These are phyloP conservation scores for Aspergillus hiratsukae DNA, from an alignment of 2,329 filamentous ascomycete species.

Conservation along the genomic window DNA sequence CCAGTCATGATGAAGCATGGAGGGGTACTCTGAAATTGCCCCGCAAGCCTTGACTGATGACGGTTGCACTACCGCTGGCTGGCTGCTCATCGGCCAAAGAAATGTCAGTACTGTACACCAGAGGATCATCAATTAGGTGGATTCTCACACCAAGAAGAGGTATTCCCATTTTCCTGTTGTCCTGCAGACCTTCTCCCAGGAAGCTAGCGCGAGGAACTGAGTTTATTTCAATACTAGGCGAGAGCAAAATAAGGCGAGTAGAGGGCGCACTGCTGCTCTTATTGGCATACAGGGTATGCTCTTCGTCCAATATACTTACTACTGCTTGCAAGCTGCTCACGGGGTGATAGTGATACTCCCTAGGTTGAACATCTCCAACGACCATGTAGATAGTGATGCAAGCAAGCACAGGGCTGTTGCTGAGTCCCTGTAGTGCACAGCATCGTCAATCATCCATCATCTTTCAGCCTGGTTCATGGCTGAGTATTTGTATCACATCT, in stretches of 20 bases:
- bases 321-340: neutral
- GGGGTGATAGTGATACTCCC: neutral
- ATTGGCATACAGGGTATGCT: neutral
- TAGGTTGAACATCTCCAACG: neutral
- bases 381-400: neutral
- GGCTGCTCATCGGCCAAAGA: constrained; percentile 9
- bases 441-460: neutral
- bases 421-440: neutral
- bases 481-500: constrained; percentile 14
- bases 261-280: neutral
- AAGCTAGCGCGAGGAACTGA: neutral
- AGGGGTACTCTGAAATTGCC: neutral
- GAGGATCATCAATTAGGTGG: constrained; percentile 1
- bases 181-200: neutral
- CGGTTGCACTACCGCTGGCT: neutral
- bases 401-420: neutral
- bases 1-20: neutral
- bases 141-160: constrained; percentile 4
- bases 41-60: neutral
- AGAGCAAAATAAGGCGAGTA: neutral
- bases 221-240: neutral
- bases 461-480: neutral
- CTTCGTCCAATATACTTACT: neutral
- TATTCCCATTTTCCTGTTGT: neutral
- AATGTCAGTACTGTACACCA: neutral